Evolutionary conservation across 2,329 filamentous ascomycete genomes (phyloP).

Genomic region (Aspergillus brunneoviolaceus): DNA sequence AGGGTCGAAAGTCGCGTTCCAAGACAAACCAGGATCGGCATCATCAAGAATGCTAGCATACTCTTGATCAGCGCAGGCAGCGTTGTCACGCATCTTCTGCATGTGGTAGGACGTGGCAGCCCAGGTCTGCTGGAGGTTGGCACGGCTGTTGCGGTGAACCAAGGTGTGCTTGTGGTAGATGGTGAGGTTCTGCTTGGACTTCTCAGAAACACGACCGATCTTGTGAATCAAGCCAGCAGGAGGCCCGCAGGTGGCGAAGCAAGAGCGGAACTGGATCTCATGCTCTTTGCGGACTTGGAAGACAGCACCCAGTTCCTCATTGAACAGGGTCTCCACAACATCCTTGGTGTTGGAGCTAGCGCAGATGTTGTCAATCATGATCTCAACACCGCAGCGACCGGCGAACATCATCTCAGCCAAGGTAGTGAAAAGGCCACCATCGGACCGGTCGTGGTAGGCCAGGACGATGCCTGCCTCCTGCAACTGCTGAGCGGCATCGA

Average conservation of each 20-base stretch:
- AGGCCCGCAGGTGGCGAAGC: slow-evolving; percentile 87
- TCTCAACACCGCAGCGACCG: slow-evolving; percentile 80
- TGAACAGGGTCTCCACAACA: slow-evolving; percentile 80
- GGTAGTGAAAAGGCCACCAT: slow-evolving; percentile 88
- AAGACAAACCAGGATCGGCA: slow-evolving; percentile 77
- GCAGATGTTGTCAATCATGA: slow-evolving; percentile 71
- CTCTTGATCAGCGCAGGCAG: slow-evolving; percentile 80
- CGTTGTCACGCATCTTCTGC: slow-evolving; percentile 87
- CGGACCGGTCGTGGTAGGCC: slow-evolving; percentile 91
- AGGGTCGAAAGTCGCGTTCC: slow-evolving; percentile 77
- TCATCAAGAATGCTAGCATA: slow-evolving; percentile 72
- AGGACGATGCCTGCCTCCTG: slow-evolving; percentile 72
- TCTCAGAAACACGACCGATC: slow-evolving; percentile 71
- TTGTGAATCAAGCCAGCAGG: slow-evolving; percentile 78
- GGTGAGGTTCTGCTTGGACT: slow-evolving; percentile 70
- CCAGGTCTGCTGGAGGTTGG: slow-evolving; percentile 83
- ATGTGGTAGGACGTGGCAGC: slow-evolving; percentile 83
- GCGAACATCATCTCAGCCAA: slow-evolving; percentile 98
- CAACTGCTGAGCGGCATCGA: slow-evolving; percentile 74
- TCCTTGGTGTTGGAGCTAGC: slow-evolving; percentile 61
- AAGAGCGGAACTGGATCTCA: slow-evolving; percentile 80
- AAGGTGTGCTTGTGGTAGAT: slow-evolving; percentile 70
- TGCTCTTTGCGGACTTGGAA: slow-evolving; percentile 90
- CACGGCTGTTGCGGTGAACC: slow-evolving; percentile 68
- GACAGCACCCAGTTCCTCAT: slow-evolving; percentile 91